A percentile compares a stretch with the other conserved stretches of the same genome.
Conservation (phyloP, 2,329 filamentous ascomycete species). For the Aspergillus pseudonomiae region DNA sequence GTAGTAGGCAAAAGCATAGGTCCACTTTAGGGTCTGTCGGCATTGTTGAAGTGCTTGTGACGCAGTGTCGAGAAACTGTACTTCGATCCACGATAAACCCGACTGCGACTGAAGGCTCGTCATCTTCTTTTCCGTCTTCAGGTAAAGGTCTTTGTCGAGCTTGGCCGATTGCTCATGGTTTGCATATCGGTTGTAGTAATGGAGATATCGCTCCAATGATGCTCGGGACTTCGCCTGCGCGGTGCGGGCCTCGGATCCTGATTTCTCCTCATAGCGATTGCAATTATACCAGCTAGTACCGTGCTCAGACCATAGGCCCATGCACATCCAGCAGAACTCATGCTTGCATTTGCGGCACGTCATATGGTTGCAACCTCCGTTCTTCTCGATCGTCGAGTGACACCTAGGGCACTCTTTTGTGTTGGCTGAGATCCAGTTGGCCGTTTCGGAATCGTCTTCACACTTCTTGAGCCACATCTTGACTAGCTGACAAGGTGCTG, state of each 20-base stretch:
- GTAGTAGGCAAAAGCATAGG: conserved; percentile 97
- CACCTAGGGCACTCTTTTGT: conserved; percentile 98
- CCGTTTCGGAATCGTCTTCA: conserved; percentile 95
- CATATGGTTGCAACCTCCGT: conserved; percentile 97
- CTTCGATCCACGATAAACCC: conserved; percentile 98
- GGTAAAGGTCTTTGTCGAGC: conserved; percentile 91
- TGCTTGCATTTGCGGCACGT: conserved; percentile 94
- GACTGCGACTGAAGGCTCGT: conserved; percentile 90
- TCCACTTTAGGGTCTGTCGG: conserved; percentile 99
- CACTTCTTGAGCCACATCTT: conserved; percentile 98
- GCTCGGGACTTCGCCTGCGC: conserved; percentile 89
- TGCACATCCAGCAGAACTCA: conserved; percentile 99
- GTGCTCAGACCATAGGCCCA: conserved; percentile 98
- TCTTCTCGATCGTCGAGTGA: conserved; percentile 97
- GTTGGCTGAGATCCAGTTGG: conserved; percentile 99
- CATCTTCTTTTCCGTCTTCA: conserved; percentile 99
- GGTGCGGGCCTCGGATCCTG: conserved; percentile 83
- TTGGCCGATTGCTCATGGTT: conserved; percentile 98
- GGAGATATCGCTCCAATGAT: conserved; percentile 91
- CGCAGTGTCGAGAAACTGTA: conserved; percentile 92
- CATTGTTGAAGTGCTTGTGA: conserved; percentile 94
- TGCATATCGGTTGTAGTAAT: conserved; percentile 98
- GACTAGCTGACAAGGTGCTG: conserved; percentile 85
- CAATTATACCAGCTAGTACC: conserved; percentile 99
- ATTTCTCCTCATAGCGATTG: conserved; percentile 96